Conservation (phyloP, 2,329 filamentous ascomycete genomes). For the Neofusicoccum parvum region DNA sequence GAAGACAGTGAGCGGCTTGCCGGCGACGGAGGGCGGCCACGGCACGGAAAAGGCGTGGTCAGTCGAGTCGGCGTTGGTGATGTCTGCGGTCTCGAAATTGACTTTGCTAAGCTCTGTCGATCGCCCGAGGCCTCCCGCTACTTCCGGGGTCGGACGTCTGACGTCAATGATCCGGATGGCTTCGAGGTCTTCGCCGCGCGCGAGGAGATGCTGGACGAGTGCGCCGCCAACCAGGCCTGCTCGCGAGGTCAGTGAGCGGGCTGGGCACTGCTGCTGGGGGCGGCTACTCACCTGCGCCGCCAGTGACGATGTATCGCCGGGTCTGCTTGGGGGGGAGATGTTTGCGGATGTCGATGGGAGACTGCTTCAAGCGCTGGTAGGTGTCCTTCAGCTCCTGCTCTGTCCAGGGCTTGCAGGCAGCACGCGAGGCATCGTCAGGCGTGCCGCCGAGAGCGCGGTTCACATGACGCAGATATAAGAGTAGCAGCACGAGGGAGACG, state of each 20-base stretch:
- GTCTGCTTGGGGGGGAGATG: constrained; percentile 41
- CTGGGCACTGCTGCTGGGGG: not conserved
- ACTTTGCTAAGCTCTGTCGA: constrained; percentile 40
- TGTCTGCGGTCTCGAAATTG: constrained; percentile 52
- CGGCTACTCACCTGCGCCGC: constrained; percentile 35
- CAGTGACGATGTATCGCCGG: constrained; percentile 43
- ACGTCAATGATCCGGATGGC: constrained; percentile 60
- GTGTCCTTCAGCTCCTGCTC: constrained; percentile 35
- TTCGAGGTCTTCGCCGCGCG: constrained; percentile 53
- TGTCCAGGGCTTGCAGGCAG: constrained; percentile 28
- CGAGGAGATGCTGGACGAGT: constrained; percentile 57
- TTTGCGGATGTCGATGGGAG: constrained; percentile 36
- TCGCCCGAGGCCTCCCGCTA: constrained; percentile 47
- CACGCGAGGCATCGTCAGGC: constrained; percentile 22
- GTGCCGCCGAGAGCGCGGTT: constrained; percentile 21
- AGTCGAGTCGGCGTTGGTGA: constrained; percentile 50
- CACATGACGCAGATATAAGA: constrained; percentile 24
- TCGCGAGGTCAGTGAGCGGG: not conserved
- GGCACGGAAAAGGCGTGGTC: constrained; percentile 49
- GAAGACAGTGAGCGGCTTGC: constrained; percentile 58
- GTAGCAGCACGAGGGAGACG: not conserved
- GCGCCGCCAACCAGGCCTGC: constrained; percentile 59
- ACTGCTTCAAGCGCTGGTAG: constrained; percentile 33
- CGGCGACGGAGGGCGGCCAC: constrained; percentile 48
- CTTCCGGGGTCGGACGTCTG: constrained; percentile 29